Conservation (phyloP, 306 rosid genomes). For the Fragaria iinumae region DNA sequence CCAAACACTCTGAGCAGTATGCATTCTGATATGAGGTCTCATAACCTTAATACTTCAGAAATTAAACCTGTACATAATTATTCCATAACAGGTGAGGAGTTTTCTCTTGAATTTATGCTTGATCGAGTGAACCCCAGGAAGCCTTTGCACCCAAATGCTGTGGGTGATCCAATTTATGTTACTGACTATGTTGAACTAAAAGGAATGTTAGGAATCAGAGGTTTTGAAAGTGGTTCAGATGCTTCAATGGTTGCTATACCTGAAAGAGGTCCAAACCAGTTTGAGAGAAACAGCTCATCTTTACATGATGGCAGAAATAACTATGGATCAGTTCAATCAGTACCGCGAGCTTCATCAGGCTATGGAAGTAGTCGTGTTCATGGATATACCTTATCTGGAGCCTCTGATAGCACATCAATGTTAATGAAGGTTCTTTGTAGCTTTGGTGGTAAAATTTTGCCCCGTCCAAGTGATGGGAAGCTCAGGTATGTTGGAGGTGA, state of each 20-base stretch:
- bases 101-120: slow-evolving; percentile 74
- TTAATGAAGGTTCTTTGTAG: slow-evolving; percentile 79
- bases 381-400: slow-evolving; percentile 56
- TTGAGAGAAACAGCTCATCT: slow-evolving; percentile 41
- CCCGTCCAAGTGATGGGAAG: slow-evolving; percentile 81
- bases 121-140: slow-evolving; percentile 70
- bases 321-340: slow-evolving; percentile 51
- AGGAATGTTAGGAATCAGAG: slow-evolving; percentile 63
- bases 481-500: slow-evolving; percentile 90
- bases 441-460: slow-evolving; percentile 80
- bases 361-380: slow-evolving; percentile 46
- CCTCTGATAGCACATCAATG: slow-evolving; percentile 46
- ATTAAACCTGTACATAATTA: slow-evolving; percentile 71
- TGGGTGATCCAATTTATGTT: slow-evolving; percentile 46
- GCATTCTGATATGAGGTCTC: slow-evolving; percentile 39
- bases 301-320: slow-evolving; percentile 47
- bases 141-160: slow-evolving; percentile 52
- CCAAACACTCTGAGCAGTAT: slow-evolving; percentile 41
- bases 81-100: slow-evolving; percentile 90
- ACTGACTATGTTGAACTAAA: slow-evolving; percentile 58
- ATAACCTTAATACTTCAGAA: slow-evolving; percentile 41
- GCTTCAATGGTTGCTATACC: slow-evolving; percentile 46
- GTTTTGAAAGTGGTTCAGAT: slow-evolving; percentile 69
- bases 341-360: slow-evolving; percentile 41
- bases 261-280: slow-evolving; percentile 52